A percentile compares a stretch with the other conserved stretches of the same genome.
These are phyloP conservation scores for Alnus glutinosa DNA, from an alignment of 306 rosid species.

Conservation along the genomic window DNA sequence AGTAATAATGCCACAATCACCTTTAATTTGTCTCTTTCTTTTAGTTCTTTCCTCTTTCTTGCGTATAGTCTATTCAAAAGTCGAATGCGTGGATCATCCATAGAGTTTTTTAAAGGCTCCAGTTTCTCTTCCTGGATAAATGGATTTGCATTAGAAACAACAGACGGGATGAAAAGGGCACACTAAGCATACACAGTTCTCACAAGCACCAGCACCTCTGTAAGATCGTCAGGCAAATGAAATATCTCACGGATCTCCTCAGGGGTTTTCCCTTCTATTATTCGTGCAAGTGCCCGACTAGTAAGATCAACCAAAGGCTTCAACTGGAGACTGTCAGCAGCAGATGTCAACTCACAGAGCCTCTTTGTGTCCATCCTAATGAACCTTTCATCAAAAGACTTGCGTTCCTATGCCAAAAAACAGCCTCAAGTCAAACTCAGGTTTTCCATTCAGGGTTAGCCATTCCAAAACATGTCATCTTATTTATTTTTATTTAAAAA, in stretches of 20 bases:
- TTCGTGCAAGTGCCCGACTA: conserved; percentile 91
- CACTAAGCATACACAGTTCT: conserved; percentile 33
- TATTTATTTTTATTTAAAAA: neutral
- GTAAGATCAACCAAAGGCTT: conserved; percentile 97
- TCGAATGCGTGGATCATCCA: conserved; percentile 92
- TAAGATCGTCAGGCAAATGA: conserved; percentile 95
- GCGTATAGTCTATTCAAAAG: conserved; percentile 90
- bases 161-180: conserved; percentile 22
- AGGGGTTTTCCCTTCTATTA: conserved; percentile 91
- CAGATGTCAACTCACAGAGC: conserved; percentile 88
- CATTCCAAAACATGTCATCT: neutral
- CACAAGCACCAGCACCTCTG: conserved; percentile 73
- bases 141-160: conserved; percentile 35
- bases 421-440: conserved; percentile 26
- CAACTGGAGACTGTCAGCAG: conserved; percentile 89
- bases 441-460: conserved; percentile 15
- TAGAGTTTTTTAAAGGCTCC: conserved; percentile 81
- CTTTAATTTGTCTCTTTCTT: conserved; percentile 85
- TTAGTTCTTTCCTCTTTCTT: conserved; percentile 87
- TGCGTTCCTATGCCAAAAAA: conserved; percentile 67
- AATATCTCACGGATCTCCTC: conserved; percentile 93
- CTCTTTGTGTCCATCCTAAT: conserved; percentile 84
- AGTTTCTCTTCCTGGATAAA: conserved; percentile 87
- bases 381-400: conserved; percentile 78
- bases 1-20: conserved; percentile 42